Base-by-base conservation (phyloP, 257 asterid species). In the Hygrophila difformis region DNA sequence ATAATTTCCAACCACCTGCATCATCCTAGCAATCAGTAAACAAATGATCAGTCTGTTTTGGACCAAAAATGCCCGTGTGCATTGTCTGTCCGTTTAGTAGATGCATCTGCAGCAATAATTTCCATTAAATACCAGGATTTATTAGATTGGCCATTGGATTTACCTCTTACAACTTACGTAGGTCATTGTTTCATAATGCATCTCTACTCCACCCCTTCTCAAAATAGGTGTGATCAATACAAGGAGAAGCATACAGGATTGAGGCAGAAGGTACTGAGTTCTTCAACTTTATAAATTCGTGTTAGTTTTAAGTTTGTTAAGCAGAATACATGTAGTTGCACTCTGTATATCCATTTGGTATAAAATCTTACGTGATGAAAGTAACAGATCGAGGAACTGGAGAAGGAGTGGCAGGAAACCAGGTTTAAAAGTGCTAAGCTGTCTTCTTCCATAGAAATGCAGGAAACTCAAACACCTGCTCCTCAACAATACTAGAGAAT, bases 331-430 rank as follows among this genome's bases (percentile, higher is more conserved):
- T n/a, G n/a, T n/a, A n/a, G n/a, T n/a, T n/a, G n/a, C n/a, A n/a
- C n/a, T n/a, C 12, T 33, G 37, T 10, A 1, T 33, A 2, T 26
- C 31, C 31, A 33, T 4, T 33, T 10, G 12, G 29, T 33, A 33
- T 33, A 2, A 4, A 2, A 33, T 33, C 8, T 33, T 2, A 5
- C 3, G 37, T 9, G 3, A 2, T 45, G 24, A 37, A 53, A 41
- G n/a, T n/a, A n/a, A n/a, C 56, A 86, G 96, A 52, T 82, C 6
- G 77, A 67, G 62, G 76, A 71, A 33, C 69, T 87, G 59, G 94
- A 87, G 73, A 69, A 63, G 9, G 79, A 87, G 59, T 49, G 82
- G 64, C 81, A 72, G 60, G 87, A 73, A 36, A 69, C 75, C 2
- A 77, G 62, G 67, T 37, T 55, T 51, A 87, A 79, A 63, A 65